phyloP scores from a whole-genome alignment of 352 stramenopile genomes.

The Phytophthora cryptogea region DNA sequence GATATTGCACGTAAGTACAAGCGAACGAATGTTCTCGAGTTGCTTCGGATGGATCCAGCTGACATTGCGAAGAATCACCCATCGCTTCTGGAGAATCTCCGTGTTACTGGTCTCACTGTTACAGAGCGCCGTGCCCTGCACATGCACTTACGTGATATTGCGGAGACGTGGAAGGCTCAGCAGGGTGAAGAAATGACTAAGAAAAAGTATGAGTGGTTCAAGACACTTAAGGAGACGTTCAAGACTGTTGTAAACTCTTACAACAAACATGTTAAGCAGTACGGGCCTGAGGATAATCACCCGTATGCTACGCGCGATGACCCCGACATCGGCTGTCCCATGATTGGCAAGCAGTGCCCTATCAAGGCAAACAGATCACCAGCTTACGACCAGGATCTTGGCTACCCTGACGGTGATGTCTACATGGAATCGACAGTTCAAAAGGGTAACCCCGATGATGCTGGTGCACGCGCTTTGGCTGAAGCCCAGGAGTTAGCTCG shows the following conservation, averaged over 20 bases:
- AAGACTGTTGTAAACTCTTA: constrained; percentile 92
- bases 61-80: constrained; percentile 91
- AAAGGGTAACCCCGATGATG: constrained; percentile 75
- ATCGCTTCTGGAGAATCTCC: constrained; percentile 89
- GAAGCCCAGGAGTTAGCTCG: constrained; percentile 68
- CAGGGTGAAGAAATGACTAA: constrained; percentile 93
- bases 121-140: constrained; percentile 91
- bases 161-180: constrained; percentile 86
- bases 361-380: constrained; percentile 85
- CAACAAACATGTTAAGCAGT: constrained; percentile 90
- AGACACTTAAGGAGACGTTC: constrained; percentile 92
- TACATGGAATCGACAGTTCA: constrained; percentile 77
- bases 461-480: constrained; percentile 59
- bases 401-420: constrained; percentile 78
- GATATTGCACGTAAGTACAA: constrained; percentile 92
- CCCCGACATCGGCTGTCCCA: constrained; percentile 79
- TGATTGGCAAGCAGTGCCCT: constrained; percentile 92
- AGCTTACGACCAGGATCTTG: constrained; percentile 80
- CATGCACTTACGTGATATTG: constrained; percentile 85
- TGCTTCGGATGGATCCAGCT: constrained; percentile 85
- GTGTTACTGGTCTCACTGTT: constrained; percentile 90
- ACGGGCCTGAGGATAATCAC: constrained; percentile 89
- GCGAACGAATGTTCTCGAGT: constrained; percentile 91
- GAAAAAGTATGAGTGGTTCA: constrained; percentile 92
- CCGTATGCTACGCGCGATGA: constrained; percentile 86